Conservation (phyloP, 495 filamentous ascomycete genomes). For the Podospora didyma region DNA sequence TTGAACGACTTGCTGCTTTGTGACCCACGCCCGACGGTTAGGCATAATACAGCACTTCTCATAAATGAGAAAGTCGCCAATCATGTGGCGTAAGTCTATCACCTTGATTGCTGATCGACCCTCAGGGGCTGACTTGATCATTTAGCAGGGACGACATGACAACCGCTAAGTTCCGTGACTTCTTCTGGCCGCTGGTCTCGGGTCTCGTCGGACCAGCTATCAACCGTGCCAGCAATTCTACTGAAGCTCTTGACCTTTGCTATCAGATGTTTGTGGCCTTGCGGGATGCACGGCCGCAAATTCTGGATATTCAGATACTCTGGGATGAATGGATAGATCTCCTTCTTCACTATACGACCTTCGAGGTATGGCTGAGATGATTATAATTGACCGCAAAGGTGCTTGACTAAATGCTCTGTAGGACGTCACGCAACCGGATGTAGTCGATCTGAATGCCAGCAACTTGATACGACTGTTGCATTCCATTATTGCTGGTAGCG, state of each 20-base stretch:
- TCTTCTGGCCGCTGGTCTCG: conserved; percentile 47
- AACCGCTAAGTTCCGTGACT: conserved; percentile 33
- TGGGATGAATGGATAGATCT: conserved; percentile 18
- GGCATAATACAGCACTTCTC: conserved; percentile 36
- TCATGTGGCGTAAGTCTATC: background rate
- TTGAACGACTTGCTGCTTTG: conserved; percentile 38
- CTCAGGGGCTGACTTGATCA: background rate
- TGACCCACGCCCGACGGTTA: conserved; percentile 36
- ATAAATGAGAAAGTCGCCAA: conserved; percentile 28
- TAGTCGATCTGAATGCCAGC: conserved; percentile 42
- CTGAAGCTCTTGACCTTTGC: conserved; percentile 42
- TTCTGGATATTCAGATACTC: conserved; percentile 42
- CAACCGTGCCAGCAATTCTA: conserved; percentile 30
- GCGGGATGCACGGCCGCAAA: conserved; percentile 43
- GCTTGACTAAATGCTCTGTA: conserved; percentile 12
- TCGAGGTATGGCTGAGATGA: conserved; percentile 19
- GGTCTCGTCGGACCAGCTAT: conserved; percentile 38
- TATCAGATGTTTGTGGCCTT: conserved; percentile 53
- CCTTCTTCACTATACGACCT: conserved; percentile 27
- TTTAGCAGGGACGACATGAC: conserved; percentile 9
- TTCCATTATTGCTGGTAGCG: conserved; percentile 8
- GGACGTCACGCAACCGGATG: conserved; percentile 47
- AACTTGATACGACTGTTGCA: conserved; percentile 39
- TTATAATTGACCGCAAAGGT: background rate
- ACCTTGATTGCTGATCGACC: background rate